A percentile compares a stretch with the other conserved stretches of the same genome.
Evolutionary conservation across 2,329 filamentous ascomycete genomes (phyloP).

Genomic region (Ophiostoma populinum): DNA sequence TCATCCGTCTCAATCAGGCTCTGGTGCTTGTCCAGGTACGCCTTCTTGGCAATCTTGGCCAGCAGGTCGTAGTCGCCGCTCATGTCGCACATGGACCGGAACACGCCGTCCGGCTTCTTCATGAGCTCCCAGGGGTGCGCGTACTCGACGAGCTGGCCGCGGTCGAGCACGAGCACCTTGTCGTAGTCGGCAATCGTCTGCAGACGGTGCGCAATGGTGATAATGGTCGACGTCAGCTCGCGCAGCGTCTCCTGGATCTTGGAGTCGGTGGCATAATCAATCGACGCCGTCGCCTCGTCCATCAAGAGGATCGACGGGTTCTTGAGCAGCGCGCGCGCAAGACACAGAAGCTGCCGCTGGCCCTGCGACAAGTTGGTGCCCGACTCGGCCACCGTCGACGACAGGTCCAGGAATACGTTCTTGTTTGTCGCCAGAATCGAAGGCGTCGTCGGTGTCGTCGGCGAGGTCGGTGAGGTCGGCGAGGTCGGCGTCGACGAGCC

Average conservation of each 20-base stretch:
- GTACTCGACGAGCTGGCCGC: slow-evolving; percentile 73
- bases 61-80: slow-evolving; percentile 39
- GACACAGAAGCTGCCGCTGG: slow-evolving; percentile 83
- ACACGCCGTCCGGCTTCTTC: slow-evolving; percentile 46
- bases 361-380: slow-evolving; percentile 91
- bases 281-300: slow-evolving; percentile 96
- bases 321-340: slow-evolving; percentile 84
- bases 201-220: slow-evolving; percentile 89
- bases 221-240: slow-evolving; percentile 82
- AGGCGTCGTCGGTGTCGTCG: slow-evolving; percentile 10
- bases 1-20: slow-evolving; percentile 5
- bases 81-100: slow-evolving; percentile 47
- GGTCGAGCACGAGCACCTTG: slow-evolving; percentile 87
- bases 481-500: slow-evolving; percentile 12
- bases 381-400: slow-evolving; percentile 70
- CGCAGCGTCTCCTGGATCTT: slow-evolving; percentile 96
- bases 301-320: slow-evolving; percentile 87
- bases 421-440: slow-evolving; percentile 52
- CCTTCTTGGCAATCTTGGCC: slow-evolving; percentile 37
- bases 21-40: slow-evolving; percentile 17
- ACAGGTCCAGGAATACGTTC: slow-evolving; percentile 81
- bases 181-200: slow-evolving; percentile 98
- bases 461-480: background rate
- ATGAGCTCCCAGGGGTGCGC: slow-evolving; percentile 79
- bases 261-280: slow-evolving; percentile 87